Evolutionary conservation across 2,329 filamentous ascomycete genomes (phyloP), one percentile per base, ranked within the genome.

Genomic region (Sporothrix phasma): DNA sequence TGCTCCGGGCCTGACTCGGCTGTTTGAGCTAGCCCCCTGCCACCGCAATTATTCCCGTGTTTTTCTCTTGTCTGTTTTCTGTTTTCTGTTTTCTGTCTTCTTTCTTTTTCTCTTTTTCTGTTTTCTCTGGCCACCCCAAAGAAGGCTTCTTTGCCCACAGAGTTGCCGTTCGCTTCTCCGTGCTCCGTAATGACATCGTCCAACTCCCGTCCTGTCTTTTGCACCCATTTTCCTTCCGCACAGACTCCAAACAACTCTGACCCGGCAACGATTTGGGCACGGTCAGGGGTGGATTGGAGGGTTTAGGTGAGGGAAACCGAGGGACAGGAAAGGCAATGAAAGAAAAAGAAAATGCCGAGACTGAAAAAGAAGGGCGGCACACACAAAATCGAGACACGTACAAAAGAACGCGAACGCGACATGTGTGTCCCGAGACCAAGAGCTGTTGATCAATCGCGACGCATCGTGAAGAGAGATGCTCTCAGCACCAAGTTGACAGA

Each of bases 211-310:
- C 24, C 37, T 26, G 13, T 29, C 46, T 56, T 39, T 19, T 19
- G 31, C 51, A 2, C 31, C 51, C 31, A 24, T 65, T 47, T 24
- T 29, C 34, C 31, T 49, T 51, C 45, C 41, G 59, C 45, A 46
- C 51, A 61, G 46, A 39, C 56, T n/a, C 43, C 19, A 64, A 64
- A 47, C 31, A 63, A 11, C 11, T 29, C 47, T 63, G 49, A 39
- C 62, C 53, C 53, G 24, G 62, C 56, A 61, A 64, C 46, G 56
- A 59, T 19, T 59, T 62, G 64, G 64, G 64, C 51, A 62, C 5
- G 64, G 49, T 53, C n/a, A 65, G 60, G 64, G 64, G 64, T 62
- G 60, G 60, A 65, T 63, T 62, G 39, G 43, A 60, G 64, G 64
- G 63, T n/a, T 63, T 64, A n/a, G 22, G 62, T 26, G 53, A 51